A percentile compares a stretch with the other conserved stretches of the same genome.
Evolutionary conservation across 768 basidiomycete species (phyloP).

Genomic region (Crassisporium funariophilum): DNA sequence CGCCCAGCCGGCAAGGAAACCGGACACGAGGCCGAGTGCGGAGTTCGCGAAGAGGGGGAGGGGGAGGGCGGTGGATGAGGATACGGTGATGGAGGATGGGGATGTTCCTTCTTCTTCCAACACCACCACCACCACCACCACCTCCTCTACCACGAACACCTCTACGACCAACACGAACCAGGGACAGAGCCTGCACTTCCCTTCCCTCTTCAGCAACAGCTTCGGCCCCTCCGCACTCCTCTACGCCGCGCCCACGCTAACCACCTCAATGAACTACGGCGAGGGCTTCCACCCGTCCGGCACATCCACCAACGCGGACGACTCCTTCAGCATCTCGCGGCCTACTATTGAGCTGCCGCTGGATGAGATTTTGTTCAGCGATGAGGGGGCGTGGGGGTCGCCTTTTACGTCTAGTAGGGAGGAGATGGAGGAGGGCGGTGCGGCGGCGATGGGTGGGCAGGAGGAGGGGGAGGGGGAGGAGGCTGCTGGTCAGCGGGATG

Average conservation of each 20-base stretch:
- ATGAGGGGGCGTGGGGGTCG: slow-evolving; percentile 27
- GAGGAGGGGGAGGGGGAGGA: too few species aligned
- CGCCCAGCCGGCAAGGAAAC: slow-evolving; percentile 63
- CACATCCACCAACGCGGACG: too few species aligned
- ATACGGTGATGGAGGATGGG: slow-evolving; percentile 27
- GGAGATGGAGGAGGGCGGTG: too few species aligned
- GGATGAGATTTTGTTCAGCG: slow-evolving; percentile 72
- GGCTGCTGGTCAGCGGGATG: background rate
- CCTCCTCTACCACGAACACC: slow-evolving; percentile 7
- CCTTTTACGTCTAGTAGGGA: too few species aligned
- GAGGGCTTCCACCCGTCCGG: slow-evolving; percentile 61
- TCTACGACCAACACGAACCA: slow-evolving; percentile 16
- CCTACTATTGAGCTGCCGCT: slow-evolving; percentile 86
- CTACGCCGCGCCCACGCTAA: slow-evolving; percentile 65
- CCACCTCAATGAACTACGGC: slow-evolving; percentile 74
- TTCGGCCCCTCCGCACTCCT: slow-evolving; percentile 81
- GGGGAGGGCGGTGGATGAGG: slow-evolving; percentile 19
- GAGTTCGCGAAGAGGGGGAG: slow-evolving; percentile 57
- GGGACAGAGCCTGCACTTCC: slow-evolving; percentile 60
- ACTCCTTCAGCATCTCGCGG: slow-evolving; percentile 63
- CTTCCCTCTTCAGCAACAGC: slow-evolving; percentile 69
- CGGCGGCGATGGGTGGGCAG: too few species aligned
- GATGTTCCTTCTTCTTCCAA: slow-evolving; percentile 26
- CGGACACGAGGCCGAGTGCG: slow-evolving; percentile 63
- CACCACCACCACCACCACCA: slow-evolving; percentile 10